phyloP scores from a whole-genome alignment of 139 green algal genomes.

The Tetraselmis striata region DNA sequence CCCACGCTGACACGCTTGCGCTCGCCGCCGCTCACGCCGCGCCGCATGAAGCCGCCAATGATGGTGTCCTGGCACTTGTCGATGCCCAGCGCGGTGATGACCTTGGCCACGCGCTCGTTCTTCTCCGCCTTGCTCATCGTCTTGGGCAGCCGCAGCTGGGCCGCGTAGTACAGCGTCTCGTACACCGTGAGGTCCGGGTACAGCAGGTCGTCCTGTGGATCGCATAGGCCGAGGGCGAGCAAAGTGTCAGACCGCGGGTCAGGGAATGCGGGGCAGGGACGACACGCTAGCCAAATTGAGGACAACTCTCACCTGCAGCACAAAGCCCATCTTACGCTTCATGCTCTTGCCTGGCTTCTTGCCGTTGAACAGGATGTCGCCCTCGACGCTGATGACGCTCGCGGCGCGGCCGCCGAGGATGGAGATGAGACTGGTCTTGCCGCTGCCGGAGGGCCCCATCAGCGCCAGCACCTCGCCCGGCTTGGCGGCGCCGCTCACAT shows the following conservation, averaged over 20 bases:
- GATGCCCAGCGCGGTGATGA: constrained; percentile 66
- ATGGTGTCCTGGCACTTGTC: constrained; percentile 78
- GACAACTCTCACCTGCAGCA: constrained; percentile 39
- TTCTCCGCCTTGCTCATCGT: constrained; percentile 55
- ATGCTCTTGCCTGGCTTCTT: constrained; percentile 47
- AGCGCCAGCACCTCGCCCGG: constrained; percentile 50
- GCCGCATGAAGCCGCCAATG: constrained; percentile 74
- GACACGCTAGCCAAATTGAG: neutral
- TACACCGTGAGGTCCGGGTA: constrained; percentile 72
- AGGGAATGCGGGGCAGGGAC: no score
- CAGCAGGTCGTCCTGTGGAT: constrained; percentile 80
- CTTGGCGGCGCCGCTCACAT: constrained; percentile 30
- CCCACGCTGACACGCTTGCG: constrained; percentile 83
- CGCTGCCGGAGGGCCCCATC: constrained; percentile 62
- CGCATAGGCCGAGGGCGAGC: neutral
- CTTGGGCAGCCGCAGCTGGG: constrained; percentile 69
- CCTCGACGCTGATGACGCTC: constrained; percentile 32
- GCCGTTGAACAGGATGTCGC: constrained; percentile 67
- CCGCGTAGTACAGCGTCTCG: constrained; percentile 74
- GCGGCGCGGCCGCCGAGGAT: constrained; percentile 57
- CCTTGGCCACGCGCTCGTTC: constrained; percentile 52
- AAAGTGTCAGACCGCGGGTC: neutral
- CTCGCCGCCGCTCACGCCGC: constrained; percentile 87
- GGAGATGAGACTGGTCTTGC: constrained; percentile 74
- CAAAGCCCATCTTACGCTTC: constrained; percentile 61